A percentile compares a stretch with the other conserved stretches of the same genome.
These are phyloP conservation scores for Craspedostauros australis DNA, from an alignment of 108 stramenopile genomes.

Conservation along the genomic window DNA sequence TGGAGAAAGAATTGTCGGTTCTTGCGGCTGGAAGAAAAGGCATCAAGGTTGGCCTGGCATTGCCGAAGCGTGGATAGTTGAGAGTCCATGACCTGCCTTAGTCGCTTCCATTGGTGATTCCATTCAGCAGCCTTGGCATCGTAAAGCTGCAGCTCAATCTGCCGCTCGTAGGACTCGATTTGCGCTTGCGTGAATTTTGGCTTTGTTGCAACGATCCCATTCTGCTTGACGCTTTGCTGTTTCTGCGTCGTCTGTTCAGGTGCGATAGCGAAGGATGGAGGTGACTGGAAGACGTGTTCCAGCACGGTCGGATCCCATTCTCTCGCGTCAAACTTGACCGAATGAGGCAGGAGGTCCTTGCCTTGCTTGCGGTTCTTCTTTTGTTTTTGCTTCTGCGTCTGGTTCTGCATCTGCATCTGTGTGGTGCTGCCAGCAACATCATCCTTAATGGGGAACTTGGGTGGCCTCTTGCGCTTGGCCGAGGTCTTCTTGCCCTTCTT, in stretches of 20 bases:
- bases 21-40: too few species aligned
- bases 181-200: slow-evolving; percentile 12
- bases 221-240: not conserved
- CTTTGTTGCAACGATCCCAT: slow-evolving; percentile 38
- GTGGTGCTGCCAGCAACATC: not conserved
- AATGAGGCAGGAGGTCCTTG: slow-evolving; percentile 3
- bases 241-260: not conserved
- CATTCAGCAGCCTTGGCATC: slow-evolving; percentile 23
- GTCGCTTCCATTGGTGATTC: slow-evolving; percentile 6
- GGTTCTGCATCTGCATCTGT: slow-evolving; percentile 8
- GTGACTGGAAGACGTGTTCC: slow-evolving; percentile 1
- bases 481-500: slow-evolving; percentile 6
- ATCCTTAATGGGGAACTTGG: not conserved
- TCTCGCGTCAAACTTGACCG: not conserved
- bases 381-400: not conserved
- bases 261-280: not conserved
- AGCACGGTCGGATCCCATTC: not conserved
- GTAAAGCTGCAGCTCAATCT: too few species aligned
- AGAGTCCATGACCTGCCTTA: slow-evolving; percentile 7
- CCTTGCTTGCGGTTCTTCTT: slow-evolving; percentile 5
- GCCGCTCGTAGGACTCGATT: too few species aligned
- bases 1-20: too few species aligned
- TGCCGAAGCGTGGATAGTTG: slow-evolving; percentile 25
- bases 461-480: not conserved
- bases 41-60: slow-evolving; percentile 21